Percentiles rank a stretch among this genome's conserved stretches.
Conservation (phyloP, 2,329 filamentous ascomycete species). For the Chaetomium globosum region DNA sequence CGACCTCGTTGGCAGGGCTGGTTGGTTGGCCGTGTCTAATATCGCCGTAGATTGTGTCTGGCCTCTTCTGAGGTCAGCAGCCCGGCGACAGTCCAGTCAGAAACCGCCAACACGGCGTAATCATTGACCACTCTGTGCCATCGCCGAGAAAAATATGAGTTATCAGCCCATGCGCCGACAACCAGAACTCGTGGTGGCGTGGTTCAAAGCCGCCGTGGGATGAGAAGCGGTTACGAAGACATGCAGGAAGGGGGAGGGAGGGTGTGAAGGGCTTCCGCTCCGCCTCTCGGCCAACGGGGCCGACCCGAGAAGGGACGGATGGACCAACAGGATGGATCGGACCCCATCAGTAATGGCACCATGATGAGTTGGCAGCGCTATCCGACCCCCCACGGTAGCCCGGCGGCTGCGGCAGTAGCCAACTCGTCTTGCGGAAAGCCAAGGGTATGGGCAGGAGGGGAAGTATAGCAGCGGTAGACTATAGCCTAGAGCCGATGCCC, state of each 20-base stretch:
- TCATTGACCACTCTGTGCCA: slow-evolving; percentile 20
- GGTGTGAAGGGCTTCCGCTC: slow-evolving; percentile 16
- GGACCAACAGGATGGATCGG: slow-evolving; percentile 13
- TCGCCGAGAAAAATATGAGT: slow-evolving; percentile 1
- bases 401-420: slow-evolving; percentile 11
- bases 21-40: slow-evolving; percentile 22
- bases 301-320: slow-evolving; percentile 6
- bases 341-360: slow-evolving; percentile 30
- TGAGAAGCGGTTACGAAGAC: slow-evolving; percentile 21
- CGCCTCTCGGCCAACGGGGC: slow-evolving; percentile 18
- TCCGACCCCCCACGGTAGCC: slow-evolving; percentile 26
- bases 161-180: slow-evolving; percentile 16
- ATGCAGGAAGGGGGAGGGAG: slow-evolving; percentile 14
- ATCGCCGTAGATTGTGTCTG: slow-evolving; percentile 34
- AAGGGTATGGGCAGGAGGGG: slow-evolving; percentile 23
- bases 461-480: slow-evolving; percentile 33
- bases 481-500: slow-evolving; percentile 30
- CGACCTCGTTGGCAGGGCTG: slow-evolving; percentile 4
- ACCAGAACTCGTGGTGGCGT: slow-evolving; percentile 29
- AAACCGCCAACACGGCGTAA: slow-evolving; percentile 14
- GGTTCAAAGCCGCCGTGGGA: slow-evolving; percentile 28
- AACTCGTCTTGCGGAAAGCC: slow-evolving; percentile 20
- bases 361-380: slow-evolving; percentile 36
- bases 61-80: slow-evolving; percentile 33
- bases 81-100: slow-evolving; percentile 26